These are phyloP conservation scores for Pittosporum tobira DNA, from an alignment of 129 eudicot genomes.

Conservation along the genomic window DNA sequence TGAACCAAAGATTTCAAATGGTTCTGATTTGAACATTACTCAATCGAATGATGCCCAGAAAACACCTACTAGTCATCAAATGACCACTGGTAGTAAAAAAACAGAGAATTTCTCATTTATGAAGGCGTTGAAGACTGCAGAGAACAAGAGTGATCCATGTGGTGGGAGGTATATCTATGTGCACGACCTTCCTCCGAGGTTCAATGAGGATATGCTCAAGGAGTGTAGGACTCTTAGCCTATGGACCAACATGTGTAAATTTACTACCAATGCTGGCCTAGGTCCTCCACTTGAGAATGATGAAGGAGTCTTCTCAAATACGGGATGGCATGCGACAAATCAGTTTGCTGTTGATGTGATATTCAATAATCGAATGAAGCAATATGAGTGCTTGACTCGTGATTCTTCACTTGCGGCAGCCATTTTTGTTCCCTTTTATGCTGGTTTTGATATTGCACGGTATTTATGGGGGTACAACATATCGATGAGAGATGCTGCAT, in stretches of 20 bases:
- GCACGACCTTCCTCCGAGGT: constrained; percentile 73
- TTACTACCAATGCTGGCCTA: constrained; percentile 55
- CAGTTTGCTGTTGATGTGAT: constrained; percentile 88
- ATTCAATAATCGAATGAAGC: constrained; percentile 73
- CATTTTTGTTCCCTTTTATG: constrained; percentile 78
- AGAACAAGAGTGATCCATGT: constrained; percentile 78
- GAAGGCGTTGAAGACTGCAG: constrained; percentile 58
- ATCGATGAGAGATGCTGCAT: constrained; percentile 60
- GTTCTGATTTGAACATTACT: background rate
- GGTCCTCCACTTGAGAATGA: constrained; percentile 73
- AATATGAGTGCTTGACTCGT: constrained; percentile 67
- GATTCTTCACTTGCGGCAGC: constrained; percentile 88
- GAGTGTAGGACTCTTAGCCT: constrained; percentile 59
- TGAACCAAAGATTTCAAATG: background rate
- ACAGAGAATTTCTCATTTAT: constrained; percentile 35
- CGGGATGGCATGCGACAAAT: constrained; percentile 78
- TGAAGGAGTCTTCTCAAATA: constrained; percentile 63
- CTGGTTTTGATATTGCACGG: constrained; percentile 80
- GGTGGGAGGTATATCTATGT: constrained; percentile 80
- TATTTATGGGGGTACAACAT: constrained; percentile 81
- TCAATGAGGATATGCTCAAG: constrained; percentile 70
- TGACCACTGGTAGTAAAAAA: constrained; percentile 5
- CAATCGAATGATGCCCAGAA: background rate
- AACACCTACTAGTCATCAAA: background rate
- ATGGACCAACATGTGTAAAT: constrained; percentile 80